phyloP scores from a whole-genome alignment of 768 basidiomycete species.

The Russula dissimulans region DNA sequence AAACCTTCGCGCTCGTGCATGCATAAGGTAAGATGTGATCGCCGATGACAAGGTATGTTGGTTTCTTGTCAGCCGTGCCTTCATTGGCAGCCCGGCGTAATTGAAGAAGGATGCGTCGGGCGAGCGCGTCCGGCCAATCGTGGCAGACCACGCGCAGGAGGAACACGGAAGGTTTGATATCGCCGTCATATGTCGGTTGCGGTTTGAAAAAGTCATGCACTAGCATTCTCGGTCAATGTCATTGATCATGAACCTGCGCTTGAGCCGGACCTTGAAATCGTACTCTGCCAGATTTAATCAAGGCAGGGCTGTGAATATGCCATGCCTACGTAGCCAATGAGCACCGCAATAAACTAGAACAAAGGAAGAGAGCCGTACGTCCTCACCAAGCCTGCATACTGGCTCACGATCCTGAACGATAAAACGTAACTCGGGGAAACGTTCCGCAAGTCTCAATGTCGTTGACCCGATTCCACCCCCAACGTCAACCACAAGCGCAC shows the following conservation, averaged over 20 bases:
- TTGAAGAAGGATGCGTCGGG: slow-evolving; percentile 36
- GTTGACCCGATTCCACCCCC: slow-evolving; percentile 61
- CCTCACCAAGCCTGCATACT: slow-evolving; percentile 42
- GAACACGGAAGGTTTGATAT: slow-evolving; percentile 48
- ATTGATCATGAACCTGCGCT: neutral
- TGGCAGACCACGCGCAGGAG: slow-evolving; percentile 64
- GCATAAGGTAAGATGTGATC: slow-evolving; percentile 65
- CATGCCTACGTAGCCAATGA: slow-evolving; percentile 12
- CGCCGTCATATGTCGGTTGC: slow-evolving; percentile 28
- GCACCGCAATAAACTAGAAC: neutral
- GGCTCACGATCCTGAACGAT: slow-evolving; percentile 54
- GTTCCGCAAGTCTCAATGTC: slow-evolving; percentile 34
- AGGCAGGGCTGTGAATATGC: slow-evolving; percentile 16
- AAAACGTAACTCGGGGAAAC: slow-evolving; percentile 36
- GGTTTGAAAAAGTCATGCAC: slow-evolving; percentile 72
- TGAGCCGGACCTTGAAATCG: slow-evolving; percentile 17
- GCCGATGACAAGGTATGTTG: slow-evolving; percentile 57
- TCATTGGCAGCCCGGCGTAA: slow-evolving; percentile 32
- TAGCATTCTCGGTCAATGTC: slow-evolving; percentile 19
- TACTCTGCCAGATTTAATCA: slow-evolving; percentile 18
- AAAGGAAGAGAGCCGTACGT: slow-evolving; percentile 18
- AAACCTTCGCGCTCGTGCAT: slow-evolving; percentile 31
- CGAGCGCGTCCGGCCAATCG: slow-evolving; percentile 63
- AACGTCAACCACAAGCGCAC: slow-evolving; percentile 52
- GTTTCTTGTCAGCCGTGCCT: slow-evolving; percentile 8